Conservation (phyloP, 176 grass and related monocot species). For the Triticum dicoccoides region DNA sequence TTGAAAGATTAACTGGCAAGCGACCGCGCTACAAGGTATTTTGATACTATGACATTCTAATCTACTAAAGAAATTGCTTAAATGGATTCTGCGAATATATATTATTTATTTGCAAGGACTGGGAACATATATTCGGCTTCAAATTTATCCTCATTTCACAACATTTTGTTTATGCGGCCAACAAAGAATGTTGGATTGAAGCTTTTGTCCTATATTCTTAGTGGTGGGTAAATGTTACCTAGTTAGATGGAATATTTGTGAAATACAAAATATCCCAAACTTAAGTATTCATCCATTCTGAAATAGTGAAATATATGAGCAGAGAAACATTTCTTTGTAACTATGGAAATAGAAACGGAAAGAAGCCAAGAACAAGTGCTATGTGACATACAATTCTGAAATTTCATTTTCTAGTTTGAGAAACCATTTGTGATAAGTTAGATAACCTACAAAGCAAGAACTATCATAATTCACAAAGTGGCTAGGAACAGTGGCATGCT, state of each 20-base stretch:
- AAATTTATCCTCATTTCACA: constrained; percentile 10
- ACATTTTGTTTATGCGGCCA: not conserved
- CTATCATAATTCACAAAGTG: not conserved
- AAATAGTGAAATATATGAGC: not conserved
- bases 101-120: not conserved
- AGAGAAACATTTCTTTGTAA: not conserved
- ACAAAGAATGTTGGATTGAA: not conserved
- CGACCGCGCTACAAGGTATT: constrained; percentile 76
- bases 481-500: not conserved
- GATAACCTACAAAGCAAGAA: not conserved
- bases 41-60: not conserved
- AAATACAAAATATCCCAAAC: not conserved
- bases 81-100: not conserved
- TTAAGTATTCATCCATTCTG: not conserved
- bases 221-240: not conserved
- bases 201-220: not conserved
- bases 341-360: not conserved
- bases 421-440: not conserved
- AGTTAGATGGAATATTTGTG: not conserved
- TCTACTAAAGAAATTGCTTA: constrained; percentile 9
- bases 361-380: not conserved
- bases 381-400: not conserved
- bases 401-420: not conserved
- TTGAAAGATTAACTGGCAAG: constrained; percentile 77
- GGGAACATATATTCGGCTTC: not conserved